Conservation (phyloP, 2,329 filamentous ascomycete species). For the Diaporthe sp. region DNA sequence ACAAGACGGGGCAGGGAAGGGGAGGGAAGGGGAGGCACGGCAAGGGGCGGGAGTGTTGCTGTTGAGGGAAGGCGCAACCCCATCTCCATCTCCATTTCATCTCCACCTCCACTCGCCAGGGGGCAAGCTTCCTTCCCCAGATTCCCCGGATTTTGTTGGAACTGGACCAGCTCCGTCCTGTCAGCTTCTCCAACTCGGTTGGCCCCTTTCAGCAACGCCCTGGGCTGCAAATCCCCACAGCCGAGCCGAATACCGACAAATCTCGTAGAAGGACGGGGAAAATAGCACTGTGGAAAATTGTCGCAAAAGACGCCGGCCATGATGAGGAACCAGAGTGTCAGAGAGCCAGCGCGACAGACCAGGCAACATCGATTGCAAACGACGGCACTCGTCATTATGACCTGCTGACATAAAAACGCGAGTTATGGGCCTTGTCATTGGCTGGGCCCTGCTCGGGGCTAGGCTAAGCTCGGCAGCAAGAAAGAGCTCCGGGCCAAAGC, state of each 20-base stretch:
- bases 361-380: background rate
- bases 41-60: background rate
- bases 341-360: background rate
- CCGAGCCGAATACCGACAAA: background rate
- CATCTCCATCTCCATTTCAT: constrained; percentile 24
- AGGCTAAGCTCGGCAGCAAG: background rate
- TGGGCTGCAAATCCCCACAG: constrained; percentile 7
- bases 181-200: constrained; percentile 32
- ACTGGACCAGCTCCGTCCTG: constrained; percentile 23
- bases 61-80: background rate
- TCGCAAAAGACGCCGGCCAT: background rate
- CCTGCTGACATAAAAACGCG: constrained; percentile 21
- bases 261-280: background rate
- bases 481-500: constrained; percentile 12
- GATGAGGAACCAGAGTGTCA: background rate
- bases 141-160: constrained; percentile 32
- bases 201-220: constrained; percentile 9
- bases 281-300: background rate
- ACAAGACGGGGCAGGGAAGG: background rate
- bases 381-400: constrained; percentile 4
- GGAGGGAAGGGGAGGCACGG: background rate
- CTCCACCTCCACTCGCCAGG: constrained; percentile 20
- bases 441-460: background rate
- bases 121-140: constrained; percentile 24
- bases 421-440: background rate